Percentiles rank a stretch among this genome's conserved stretches.
Conservation (phyloP, 768 basidiomycete species). For the Lentinula sp. region DNA sequence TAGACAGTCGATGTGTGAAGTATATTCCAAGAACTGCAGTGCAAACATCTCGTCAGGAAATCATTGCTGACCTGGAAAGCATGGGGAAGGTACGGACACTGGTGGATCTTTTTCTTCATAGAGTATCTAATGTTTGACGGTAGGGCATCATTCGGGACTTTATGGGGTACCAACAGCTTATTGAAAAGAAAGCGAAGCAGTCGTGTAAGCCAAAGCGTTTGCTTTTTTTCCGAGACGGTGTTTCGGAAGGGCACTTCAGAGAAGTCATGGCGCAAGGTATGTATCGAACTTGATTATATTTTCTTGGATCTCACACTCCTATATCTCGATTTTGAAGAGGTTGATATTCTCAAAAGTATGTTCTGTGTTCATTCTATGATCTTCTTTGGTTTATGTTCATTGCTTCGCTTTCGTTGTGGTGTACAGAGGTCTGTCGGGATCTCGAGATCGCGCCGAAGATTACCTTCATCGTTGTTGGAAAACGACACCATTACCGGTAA, state of each 20-base stretch:
- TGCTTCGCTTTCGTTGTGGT: background rate
- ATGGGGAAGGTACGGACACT: conserved; percentile 33
- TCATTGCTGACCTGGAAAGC: conserved; percentile 42
- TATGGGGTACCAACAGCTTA: conserved; percentile 27
- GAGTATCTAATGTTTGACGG: no score
- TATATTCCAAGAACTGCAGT: conserved; percentile 47
- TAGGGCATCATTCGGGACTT: conserved; percentile 31
- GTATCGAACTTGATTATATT: background rate
- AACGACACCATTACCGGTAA: conserved; percentile 30
- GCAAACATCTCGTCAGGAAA: conserved; percentile 43
- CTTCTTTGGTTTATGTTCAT: background rate
- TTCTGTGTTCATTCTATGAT: background rate
- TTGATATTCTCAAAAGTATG: background rate
- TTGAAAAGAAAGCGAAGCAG: conserved; percentile 23
- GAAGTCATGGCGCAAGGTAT: conserved; percentile 8
- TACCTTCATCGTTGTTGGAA: conserved; percentile 52
- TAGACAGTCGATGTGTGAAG: conserved; percentile 45
- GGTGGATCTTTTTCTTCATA: background rate
- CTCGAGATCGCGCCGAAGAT: conserved; percentile 37
- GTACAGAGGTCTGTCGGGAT: conserved; percentile 37
- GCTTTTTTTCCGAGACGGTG: conserved; percentile 37
- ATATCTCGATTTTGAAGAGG: background rate
- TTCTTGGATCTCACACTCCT: background rate
- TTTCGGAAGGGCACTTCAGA: conserved; percentile 10
- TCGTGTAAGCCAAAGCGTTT: conserved; percentile 33